These are phyloP conservation scores for Acaromyces ingoldii DNA, from an alignment of 1,284 basidiomycete genomes.

Conservation along the genomic window DNA sequence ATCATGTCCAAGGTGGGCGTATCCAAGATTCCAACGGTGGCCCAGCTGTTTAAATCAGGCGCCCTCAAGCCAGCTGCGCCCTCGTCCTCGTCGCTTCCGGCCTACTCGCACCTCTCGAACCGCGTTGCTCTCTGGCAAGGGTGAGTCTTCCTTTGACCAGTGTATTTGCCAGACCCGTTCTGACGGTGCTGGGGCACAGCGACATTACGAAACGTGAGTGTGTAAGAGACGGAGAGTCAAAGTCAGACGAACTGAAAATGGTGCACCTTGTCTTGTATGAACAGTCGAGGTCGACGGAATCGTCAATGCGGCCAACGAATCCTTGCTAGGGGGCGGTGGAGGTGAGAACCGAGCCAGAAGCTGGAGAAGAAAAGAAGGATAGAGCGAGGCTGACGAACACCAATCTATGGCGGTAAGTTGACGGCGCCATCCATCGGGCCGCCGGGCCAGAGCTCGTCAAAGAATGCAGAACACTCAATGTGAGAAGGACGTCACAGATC, in stretches of 20 bases:
- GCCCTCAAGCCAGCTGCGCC: neutral
- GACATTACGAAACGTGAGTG: no score
- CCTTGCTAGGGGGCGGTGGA: constrained; percentile 41
- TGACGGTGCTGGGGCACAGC: no score
- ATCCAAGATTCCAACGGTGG: constrained; percentile 1
- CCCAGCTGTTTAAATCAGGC: constrained; percentile 2
- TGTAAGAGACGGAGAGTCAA: no score
- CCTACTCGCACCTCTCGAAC: neutral
- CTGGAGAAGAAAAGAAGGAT: neutral
- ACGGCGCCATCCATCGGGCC: constrained; percentile 78
- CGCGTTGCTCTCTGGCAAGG: neutral
- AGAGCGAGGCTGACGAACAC: neutral
- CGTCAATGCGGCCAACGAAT: constrained; percentile 45
- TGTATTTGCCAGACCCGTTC: no score
- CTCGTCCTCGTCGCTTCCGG: neutral
- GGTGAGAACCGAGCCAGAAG: constrained; percentile 3
- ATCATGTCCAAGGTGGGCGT: neutral
- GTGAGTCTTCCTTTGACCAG: no score
- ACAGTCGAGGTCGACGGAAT: constrained; percentile 35
- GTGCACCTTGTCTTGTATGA: neutral
- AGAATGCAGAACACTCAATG: constrained; percentile 60
- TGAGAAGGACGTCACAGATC: neutral
- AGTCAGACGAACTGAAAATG: neutral
- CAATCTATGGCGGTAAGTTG: constrained; percentile 55
- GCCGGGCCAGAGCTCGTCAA: constrained; percentile 68